Base-by-base conservation (phyloP, 345 rosid genomes). In the Excoecaria cochinchinensis region DNA sequence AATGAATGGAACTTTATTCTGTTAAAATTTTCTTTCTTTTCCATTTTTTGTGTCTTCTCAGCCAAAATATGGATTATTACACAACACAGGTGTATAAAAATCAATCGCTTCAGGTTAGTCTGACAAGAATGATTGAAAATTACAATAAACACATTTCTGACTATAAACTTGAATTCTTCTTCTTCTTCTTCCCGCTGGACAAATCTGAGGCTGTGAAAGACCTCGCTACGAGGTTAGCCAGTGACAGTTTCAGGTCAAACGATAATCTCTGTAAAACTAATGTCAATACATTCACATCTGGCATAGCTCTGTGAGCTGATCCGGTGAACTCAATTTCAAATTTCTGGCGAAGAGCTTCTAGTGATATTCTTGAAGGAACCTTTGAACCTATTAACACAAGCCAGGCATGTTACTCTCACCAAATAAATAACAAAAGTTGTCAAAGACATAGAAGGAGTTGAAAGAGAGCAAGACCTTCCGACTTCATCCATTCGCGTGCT, bases 301-400 rank as follows among this genome's bases (percentile, higher is more conserved):
- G 78, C 92, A 92, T 87, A 56, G 99, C 97, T 82, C 97, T 86
- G 59, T 94, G 99, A 65, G 97, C 92, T 16, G 50, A 14, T 61
- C 75, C 83, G 5, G 8, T 36, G 1, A 17, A 12, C 66, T 82
- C 67, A 19, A 92, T 80, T 5, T 36, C 19, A 21, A 85, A 90
- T 75, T 78, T 66, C 70, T 67, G 82, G 0, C 87, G 79, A 4
- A 95, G 88, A 5, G 79, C 87, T 83, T 83, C 48, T 81, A 93
- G 77, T 8, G 88, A 74, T 7, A 67, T 13, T 77, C 82, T 78
- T 48, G 84, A 75, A 56, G 87, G 59, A 24, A 77, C 66, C 1
- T 71, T 80, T 12, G 80, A 56, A 39, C 86, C 96, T 91, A 81
- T 69, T 59, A 39, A 59, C 62, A 31, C 19, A 69, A 52, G 51